phyloP scores from a whole-genome alignment of 192 early-diverging fungal genomes.

The Coemansia sp. region DNA sequence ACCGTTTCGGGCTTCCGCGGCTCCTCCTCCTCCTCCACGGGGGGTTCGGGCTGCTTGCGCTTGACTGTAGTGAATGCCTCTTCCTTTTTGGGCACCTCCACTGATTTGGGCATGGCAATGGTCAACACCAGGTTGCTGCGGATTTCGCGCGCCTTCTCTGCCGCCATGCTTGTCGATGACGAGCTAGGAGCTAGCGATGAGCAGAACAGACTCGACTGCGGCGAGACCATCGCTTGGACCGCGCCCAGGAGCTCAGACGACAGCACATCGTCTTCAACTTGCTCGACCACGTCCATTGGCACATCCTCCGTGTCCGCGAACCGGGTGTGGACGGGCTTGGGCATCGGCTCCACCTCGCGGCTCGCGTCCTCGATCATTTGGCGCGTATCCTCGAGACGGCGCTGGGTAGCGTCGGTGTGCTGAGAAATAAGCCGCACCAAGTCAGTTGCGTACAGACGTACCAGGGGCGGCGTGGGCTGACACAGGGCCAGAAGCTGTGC shows the following conservation, averaged over 20 bases:
- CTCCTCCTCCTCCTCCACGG: too few relatives aligned
- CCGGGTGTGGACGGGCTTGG: slow-evolving; percentile 25
- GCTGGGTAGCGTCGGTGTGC: slow-evolving; percentile 1
- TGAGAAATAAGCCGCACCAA: slow-evolving; percentile 54
- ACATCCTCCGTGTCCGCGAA: slow-evolving; percentile 12
- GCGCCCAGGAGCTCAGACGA: slow-evolving; percentile 1
- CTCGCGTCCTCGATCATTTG: background rate
- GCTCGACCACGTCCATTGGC: background rate
- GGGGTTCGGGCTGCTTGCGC: too few relatives aligned
- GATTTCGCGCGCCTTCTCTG: slow-evolving; percentile 18
- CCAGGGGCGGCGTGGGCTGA: slow-evolving; percentile 72
- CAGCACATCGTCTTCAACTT: slow-evolving; percentile 13
- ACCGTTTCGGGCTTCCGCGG: too few relatives aligned
- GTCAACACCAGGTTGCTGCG: slow-evolving; percentile 23
- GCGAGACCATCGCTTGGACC: slow-evolving; percentile 4
- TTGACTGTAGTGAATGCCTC: too few relatives aligned
- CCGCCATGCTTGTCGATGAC: background rate
- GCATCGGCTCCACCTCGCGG: background rate
- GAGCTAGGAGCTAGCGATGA: background rate
- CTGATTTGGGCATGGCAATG: slow-evolving; percentile 9
- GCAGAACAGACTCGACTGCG: slow-evolving; percentile 29
- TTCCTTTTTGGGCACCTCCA: too few relatives aligned
- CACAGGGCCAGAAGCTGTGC: slow-evolving; percentile 66
- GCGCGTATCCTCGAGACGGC: background rate
- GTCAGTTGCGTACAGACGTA: slow-evolving; percentile 77